Evolutionary conservation across 225 moss, liverwort and hornwort genomes (phyloP).

Genomic region (Sphagnum contortum): DNA sequence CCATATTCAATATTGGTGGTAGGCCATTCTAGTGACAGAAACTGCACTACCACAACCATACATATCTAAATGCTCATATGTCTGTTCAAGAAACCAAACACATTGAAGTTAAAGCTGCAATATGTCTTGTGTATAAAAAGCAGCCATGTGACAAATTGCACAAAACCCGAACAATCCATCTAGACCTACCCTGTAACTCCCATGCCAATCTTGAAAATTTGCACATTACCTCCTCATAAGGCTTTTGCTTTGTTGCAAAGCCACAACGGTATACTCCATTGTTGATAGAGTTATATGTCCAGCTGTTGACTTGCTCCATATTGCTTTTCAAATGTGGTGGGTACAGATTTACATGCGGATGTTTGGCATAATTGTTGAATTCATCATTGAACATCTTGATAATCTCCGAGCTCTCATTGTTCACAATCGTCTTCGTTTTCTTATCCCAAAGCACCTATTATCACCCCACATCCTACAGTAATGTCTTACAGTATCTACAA

Average conservation of each 20-base stretch:
- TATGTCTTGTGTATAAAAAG: neutral
- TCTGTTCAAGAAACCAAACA: neutral
- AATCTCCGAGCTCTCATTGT: slow-evolving; percentile 65
- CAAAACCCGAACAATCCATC: too few relatives aligned
- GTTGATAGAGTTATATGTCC: slow-evolving; percentile 47
- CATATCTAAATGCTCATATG: neutral
- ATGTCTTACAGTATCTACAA: too few relatives aligned
- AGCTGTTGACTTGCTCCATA: slow-evolving; percentile 38
- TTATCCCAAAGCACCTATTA: slow-evolving; percentile 32
- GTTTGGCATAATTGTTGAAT: slow-evolving; percentile 39
- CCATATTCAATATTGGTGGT: too few relatives aligned
- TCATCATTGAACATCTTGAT: slow-evolving; percentile 52
- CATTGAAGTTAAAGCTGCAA: neutral
- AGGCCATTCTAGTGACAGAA: too few relatives aligned
- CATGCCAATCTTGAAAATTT: neutral
- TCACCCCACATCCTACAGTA: neutral
- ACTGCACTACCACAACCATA: neutral
- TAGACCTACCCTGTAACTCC: too few relatives aligned
- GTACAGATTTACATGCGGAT: slow-evolving; percentile 34
- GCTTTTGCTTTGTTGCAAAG: slow-evolving; percentile 56
- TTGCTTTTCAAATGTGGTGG: slow-evolving; percentile 18
- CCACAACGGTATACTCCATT: slow-evolving; percentile 57
- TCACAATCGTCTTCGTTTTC: slow-evolving; percentile 48
- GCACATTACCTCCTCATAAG: slow-evolving; percentile 29
- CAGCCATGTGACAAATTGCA: too few relatives aligned